Base-by-base conservation (phyloP, 768 basidiomycete genomes). In the Pisolithus tinctorius region DNA sequence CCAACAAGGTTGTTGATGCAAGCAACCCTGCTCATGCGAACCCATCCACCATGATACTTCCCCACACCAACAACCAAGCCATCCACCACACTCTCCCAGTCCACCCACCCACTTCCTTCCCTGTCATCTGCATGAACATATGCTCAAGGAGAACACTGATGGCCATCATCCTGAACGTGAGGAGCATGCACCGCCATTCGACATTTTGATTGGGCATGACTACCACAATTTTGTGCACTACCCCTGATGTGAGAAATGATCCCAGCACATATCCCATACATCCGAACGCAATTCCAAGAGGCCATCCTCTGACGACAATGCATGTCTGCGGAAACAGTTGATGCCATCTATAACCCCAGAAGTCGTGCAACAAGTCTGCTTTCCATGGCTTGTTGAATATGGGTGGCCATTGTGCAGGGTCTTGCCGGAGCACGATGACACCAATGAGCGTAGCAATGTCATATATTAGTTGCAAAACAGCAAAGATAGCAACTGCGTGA, bases 81-180 rank as follows among this genome's bases (percentile, higher is more conserved):
- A 64, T 55, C 3, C 73, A 68, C 82, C 82, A 85, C 6, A 74
- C 36, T 60, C 71, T 64, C 2, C 82, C 81, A 1, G 56, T 11
- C 47, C 63, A 56, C 20, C 20, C 20, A 20, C 20, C 20, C 20
- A 20, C 20, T 20, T 20, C 20, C 20, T 20, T 20, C 20, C 20
- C 20, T 2, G 20, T 20, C 20, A 20, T 20, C 20, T 2, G 20
- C 20, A 2, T 20, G 20, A 20, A 20, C 20, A 20, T 20, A 2
- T 20, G 20, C 20, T 20, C 20, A 20, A 20, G 20, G 20, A 20
- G 1, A 20, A 20, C 20, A 2, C 20, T 2, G 2, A 20, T 2
- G 20, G 20, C 20, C 20, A 20, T 20, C 20, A 20, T 20, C 20
- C 20, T 2, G 20, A 20, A 20, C 20, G 20, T 2, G 20, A 20